Evolutionary conservation across 768 basidiomycete species (phyloP), one percentile per base, ranked within the genome.

Genomic region (Leccinum ochraceum): DNA sequence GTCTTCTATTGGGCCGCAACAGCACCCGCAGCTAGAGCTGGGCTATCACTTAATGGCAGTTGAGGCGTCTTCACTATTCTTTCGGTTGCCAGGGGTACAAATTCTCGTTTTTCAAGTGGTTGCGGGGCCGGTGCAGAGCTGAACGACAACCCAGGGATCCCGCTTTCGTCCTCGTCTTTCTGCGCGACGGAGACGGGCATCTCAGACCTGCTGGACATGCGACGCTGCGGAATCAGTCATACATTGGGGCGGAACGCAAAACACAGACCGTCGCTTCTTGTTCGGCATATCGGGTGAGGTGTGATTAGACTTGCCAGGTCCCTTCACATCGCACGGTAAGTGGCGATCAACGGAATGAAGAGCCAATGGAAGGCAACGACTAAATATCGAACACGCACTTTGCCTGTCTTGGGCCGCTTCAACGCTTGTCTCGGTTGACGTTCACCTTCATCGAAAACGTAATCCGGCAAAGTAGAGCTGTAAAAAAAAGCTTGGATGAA

Each of bases 381-480:
- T 37, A 11, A 53, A 58, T 58, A 34, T 57, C 53, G 58, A 62
- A 62, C 57, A 76, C 83, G 69, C 74, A 85, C 84, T 80, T 84
- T 84, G 59, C 66, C 65, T 13, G 76, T 73, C 79, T 93, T 94
- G 46, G 86, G 79, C 54, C 93, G 88, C 72, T 95, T 95, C 73
- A 87, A 81, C 10, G 80, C 81, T 53, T 82, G 76, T 67, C 86
- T 87, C 11, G 84, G 83, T 64, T 89, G 89, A 28, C 91, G 88
- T 74, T 93, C 91, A 56, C 90, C 90, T 37, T 82, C 80, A 49
- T 91, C 93, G 65, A 89, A 92, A 37, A 94, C 89, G 61, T 89
- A 84, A 65, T 94, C 90, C 14, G 93, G 93, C 30, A 95, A 78
- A 2, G 79, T 79, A 56, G 90, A 81, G 66, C 94, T 94, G 26